Conservation (phyloP, 1,284 basidiomycete genomes). For the Cutaneotrichosporon sp. region DNA sequence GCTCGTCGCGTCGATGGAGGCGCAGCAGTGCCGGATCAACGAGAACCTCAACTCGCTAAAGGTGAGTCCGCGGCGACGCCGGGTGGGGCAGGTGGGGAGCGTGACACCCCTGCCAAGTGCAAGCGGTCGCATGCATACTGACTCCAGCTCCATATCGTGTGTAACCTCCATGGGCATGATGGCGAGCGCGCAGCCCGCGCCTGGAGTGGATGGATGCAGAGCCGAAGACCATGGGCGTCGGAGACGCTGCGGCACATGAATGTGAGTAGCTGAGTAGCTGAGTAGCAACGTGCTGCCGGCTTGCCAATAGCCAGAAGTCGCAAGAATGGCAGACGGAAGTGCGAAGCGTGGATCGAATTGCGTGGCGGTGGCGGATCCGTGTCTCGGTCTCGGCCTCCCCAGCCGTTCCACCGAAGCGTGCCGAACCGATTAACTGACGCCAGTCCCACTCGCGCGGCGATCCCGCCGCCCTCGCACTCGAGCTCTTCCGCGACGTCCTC, state of each 20-base stretch:
- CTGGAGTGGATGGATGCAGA: background rate
- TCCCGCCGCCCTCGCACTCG: background rate
- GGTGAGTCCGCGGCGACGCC: slow-evolving; percentile 2
- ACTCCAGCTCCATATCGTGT: slow-evolving; percentile 8
- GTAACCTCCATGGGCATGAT: slow-evolving; percentile 4
- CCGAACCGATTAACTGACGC: too few relatives aligned
- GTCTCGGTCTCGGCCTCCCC: too few relatives aligned
- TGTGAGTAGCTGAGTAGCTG: background rate
- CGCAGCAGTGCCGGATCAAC: slow-evolving; percentile 6
- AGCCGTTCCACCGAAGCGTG: too few relatives aligned
- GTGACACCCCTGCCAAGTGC: background rate
- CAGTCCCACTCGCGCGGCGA: background rate
- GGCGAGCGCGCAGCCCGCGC: background rate
- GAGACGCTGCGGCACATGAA: background rate
- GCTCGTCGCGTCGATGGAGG: background rate
- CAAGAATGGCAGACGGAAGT: too few relatives aligned
- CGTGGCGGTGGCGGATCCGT: too few relatives aligned
- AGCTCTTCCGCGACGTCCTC: slow-evolving; percentile 4
- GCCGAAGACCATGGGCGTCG: background rate
- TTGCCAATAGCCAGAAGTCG: background rate
- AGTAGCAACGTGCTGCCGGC: background rate
- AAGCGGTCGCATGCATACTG: background rate
- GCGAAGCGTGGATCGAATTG: too few relatives aligned
- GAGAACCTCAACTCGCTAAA: slow-evolving; percentile 2
- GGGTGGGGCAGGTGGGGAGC: too few relatives aligned